A percentile compares a stretch with the other conserved stretches of the same genome.
phyloP scores from a whole-genome alignment of 1,284 basidiomycete species.

The Peniophora sp. region DNA sequence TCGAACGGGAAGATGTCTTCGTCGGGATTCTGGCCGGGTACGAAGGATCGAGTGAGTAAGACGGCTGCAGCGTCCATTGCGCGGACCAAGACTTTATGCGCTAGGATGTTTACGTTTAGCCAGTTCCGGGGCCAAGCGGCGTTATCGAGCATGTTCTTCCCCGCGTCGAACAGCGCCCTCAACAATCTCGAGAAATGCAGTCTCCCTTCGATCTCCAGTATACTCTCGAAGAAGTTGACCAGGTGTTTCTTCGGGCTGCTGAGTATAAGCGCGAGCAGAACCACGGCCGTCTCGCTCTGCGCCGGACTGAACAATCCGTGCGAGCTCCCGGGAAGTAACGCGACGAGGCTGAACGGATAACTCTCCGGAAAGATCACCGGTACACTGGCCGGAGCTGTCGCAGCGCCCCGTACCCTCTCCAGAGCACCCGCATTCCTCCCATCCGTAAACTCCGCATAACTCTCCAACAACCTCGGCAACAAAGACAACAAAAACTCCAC shows the following conservation, averaged over 20 bases:
- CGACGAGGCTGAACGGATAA: conserved; percentile 84
- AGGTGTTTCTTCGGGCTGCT: conserved; percentile 77
- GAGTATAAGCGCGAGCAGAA: conserved; percentile 77
- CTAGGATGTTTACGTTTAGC: conserved; percentile 89
- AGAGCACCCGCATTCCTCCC: conserved; percentile 62
- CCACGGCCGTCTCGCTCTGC: conserved; percentile 81
- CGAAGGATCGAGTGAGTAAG: conserved; percentile 75
- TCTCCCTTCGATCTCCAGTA: conserved; percentile 79
- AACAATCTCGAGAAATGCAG: conserved; percentile 72
- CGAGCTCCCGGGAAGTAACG: conserved; percentile 50
- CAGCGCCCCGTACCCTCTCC: conserved; percentile 56
- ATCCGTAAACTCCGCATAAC: conserved; percentile 79
- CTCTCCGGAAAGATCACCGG: conserved; percentile 91
- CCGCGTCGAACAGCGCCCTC: conserved; percentile 76
- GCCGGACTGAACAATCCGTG: conserved; percentile 65
- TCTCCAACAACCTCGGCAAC: conserved; percentile 83
- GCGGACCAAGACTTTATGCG: conserved; percentile 84
- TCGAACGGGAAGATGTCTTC: conserved; percentile 66
- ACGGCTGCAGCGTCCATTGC: conserved; percentile 79
- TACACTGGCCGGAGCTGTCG: conserved; percentile 51
- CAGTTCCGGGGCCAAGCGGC: conserved; percentile 89
- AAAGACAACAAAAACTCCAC: conserved; percentile 85
- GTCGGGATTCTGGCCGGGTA: conserved; percentile 47
- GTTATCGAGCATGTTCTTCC: conserved; percentile 77
- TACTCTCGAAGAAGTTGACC: conserved; percentile 71